Base-by-base conservation (phyloP, 2,329 filamentous ascomycete species). In the Xylaria sp. region DNA sequence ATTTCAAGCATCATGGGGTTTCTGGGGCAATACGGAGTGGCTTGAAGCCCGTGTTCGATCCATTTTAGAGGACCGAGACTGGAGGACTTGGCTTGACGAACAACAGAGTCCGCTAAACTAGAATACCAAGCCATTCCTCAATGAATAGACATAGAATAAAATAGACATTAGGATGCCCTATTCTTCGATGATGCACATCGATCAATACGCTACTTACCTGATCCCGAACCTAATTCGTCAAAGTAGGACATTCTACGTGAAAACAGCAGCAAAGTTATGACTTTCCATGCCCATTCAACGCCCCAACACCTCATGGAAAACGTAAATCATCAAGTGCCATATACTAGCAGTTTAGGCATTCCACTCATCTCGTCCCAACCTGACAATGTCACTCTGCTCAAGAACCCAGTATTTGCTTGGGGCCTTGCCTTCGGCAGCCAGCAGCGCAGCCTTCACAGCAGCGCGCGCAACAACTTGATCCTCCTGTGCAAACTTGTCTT, bases 401-500 rank as follows among this genome's bases (percentile, higher is more conserved):
- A 94, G 26, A 10, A 88, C 74, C 90, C 90, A 92, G 69, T 79
- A 87, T 83, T 84, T 88, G 78, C 76, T 83, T 63, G 83, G 85
- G n/a, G 85, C 87, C 79, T 86, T 87, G 66, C 87, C 88, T 79
- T 87, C 83, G 68, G 83, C 83, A 0, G 87, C 89, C 60, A 90
- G 78, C 72, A 87, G 76, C 9, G 83, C 86, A 1, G 90, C 91
- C 59, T 81, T 82, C 2, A 92, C 87, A 3, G 90, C 90, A 13
- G 91, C 91, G 71, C 85, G 85, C 2, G 83, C 92, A 80, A 97
- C 93, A 40, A 91, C 87, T 65, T 90, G 86, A 5, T 88, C 89
- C 60, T 96, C 92, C 81, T 96, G 92, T 1, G 89, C 92, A 79
- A 92, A 85, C 6, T 78, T 81, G 76, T 97, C 89, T 81, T 89